These are phyloP conservation scores for Neophaeococcomyces mojaviensis DNA, from an alignment of 2,329 filamentous ascomycete genomes.

Conservation along the genomic window DNA sequence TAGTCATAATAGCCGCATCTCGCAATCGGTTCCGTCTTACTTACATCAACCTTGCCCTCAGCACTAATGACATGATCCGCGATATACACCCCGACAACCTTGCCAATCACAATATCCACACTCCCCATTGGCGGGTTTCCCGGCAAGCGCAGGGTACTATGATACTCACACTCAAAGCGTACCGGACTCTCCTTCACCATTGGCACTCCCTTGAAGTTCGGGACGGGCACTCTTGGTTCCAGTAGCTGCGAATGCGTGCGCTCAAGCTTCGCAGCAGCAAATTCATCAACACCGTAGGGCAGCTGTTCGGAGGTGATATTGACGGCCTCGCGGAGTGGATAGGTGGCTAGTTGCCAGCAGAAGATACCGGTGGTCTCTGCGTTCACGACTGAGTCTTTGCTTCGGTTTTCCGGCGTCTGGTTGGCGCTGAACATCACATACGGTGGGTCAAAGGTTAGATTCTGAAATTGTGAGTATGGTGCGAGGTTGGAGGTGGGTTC, in stretches of 20 bases:
- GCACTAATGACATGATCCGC: slow-evolving; percentile 48
- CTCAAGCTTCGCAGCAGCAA: slow-evolving; percentile 41
- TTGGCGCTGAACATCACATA: slow-evolving; percentile 57
- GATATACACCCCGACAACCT: slow-evolving; percentile 52
- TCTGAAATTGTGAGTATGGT: slow-evolving; percentile 57
- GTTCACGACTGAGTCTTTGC: slow-evolving; percentile 54
- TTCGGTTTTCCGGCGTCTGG: slow-evolving; percentile 38
- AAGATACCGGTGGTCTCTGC: slow-evolving; percentile 50
- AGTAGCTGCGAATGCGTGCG: slow-evolving; percentile 39
- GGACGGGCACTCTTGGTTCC: slow-evolving; percentile 14
- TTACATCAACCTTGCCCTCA: slow-evolving; percentile 46
- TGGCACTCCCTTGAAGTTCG: slow-evolving; percentile 27
- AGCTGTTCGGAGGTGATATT: slow-evolving; percentile 49
- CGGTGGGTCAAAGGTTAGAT: slow-evolving; percentile 55
- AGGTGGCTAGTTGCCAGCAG: slow-evolving; percentile 55
- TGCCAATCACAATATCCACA: slow-evolving; percentile 52
- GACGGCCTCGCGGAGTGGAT: slow-evolving; percentile 47
- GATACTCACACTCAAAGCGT: slow-evolving; percentile 52
- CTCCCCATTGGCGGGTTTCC: slow-evolving; percentile 52
- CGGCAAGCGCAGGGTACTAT: slow-evolving; percentile 48
- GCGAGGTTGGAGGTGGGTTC: slow-evolving; percentile 45
- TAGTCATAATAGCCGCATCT: slow-evolving; percentile 56
- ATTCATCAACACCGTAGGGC: slow-evolving; percentile 47
- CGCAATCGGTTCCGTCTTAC: slow-evolving; percentile 52
- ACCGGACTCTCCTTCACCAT: slow-evolving; percentile 50